Base-by-base conservation (phyloP, 176 grass and related monocot species). In the Stipa capillata region DNA sequence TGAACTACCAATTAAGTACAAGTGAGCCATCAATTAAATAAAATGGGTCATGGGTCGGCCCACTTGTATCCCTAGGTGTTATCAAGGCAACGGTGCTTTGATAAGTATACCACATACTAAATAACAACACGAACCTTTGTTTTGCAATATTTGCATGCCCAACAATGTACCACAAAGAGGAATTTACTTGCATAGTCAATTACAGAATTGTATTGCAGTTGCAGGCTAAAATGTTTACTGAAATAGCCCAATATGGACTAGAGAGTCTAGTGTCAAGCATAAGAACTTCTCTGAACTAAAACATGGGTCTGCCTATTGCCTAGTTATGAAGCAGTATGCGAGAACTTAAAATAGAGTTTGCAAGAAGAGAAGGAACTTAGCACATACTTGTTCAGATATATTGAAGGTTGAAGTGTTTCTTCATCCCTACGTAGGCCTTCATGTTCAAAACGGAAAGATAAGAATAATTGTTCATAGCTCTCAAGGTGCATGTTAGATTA, bases 351-450 rank as follows among this genome's bases (percentile, higher is more conserved):
- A 27, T 42, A 61, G 45, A 37, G 45, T 24, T 48, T 55, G 54
- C 29, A 50, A 80, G 76, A 50, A 62, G 73, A 41, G 45, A 79
- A 67, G 14, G n/a, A 86, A 80, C 52, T 27, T 52, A 49, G 76
- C 29, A 69, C 91, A 87, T 89, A 99, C 96, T 99, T 99, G 83
- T 99, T 99, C 37, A 99, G 76, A 95, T 99, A 99, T 72, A 83
- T 74, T 6, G 86, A 95, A 70, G 96, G 96, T 58, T 95, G 87
- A 86, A 99, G 92, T 73, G 96, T 95, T 83, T 88, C 85, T 86
- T 99, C 96, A 53, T 99, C 88, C 86, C 96, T 99, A 56, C 80
- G 72, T 72, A 95, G 82, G 70, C 96, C 96, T 99, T 89, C 68
- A 93, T 72, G 20, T 87, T 80, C 51, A 93, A 90, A 84, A 90